Base-by-base conservation (phyloP, 148 eudicot species). In the Dianthus caryophyllus region DNA sequence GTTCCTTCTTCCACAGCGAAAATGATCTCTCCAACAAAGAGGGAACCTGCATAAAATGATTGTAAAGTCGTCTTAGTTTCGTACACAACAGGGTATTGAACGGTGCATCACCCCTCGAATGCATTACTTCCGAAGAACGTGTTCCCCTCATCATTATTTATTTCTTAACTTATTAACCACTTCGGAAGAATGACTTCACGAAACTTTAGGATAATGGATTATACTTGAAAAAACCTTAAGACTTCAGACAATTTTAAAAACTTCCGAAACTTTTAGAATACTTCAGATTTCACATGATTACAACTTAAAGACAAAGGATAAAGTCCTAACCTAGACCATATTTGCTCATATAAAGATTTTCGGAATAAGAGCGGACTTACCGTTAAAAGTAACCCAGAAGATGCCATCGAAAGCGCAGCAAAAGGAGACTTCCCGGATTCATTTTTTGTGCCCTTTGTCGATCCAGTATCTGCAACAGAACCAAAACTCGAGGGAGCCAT, bases 401-500 rank as follows among this genome's bases (percentile, higher is more conserved):
- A 75, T 71, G 84, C 73, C 61, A 85, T 77, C 7, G 97, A 82
- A 47, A 91, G 69, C 21, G 97, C 71, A 30, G 93, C 85, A 74
- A 88, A 88, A 9, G 93, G 82, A 50, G 93, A 85, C 52, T 73
- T 91, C 46, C 88, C 85, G 8, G 75, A 16, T 33, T 63, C 83
- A 22, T 66, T 74, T 69, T 79, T 79, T 67, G 77, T 83, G 52
- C 70, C 81, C 46, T 71, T 83, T 30, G 74, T 38, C 21, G 79
- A 69, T 38, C 69, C 81, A 36, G 21, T 62, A 65, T 76, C 85
- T 13, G 65, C 46, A 57, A 67, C 85, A 38, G 96, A 78, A n/a
- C 97, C 97, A 44, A 91, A 91, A 77, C 97, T 91, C 3, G 97
- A 79, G 12, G 93, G 85, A 21, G 72, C 79, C 24, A 44, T 61